Evolutionary conservation across 352 stramenopile genomes (phyloP), one percentile per base, ranked within the genome.

Genomic region (Thalassiosira livingstoniorum): DNA sequence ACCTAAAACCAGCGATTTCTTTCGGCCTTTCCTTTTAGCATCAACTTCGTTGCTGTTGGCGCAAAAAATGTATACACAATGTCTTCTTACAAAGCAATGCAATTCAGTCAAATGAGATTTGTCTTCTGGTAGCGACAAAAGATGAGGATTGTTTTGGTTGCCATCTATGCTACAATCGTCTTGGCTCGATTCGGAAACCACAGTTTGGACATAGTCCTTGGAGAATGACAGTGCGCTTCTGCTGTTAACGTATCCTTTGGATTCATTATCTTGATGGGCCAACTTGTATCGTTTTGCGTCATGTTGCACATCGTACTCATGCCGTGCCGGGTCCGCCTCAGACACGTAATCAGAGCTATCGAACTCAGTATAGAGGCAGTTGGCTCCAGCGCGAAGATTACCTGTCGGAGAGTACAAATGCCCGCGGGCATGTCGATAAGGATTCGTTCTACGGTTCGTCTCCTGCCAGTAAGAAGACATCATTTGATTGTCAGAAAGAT

Each of bases 61-160:
- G 32, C 54, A 75, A 53, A 83, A 83, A 27, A 83, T 68, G 68
- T 78, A 83, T 15, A 83, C 51, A 47, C 69, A 78, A 43, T 78
- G 32, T n/a, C 51, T 61, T 54, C 76, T 62, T 27, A 83, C 51
- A 27, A 78, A 83, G 42, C 76, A 83, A 60, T 83, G 76, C 34
- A 83, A 64, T 47, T 68, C 76, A 53, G 76, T 83, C 4, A 83
- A 57, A 53, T 83, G 67, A 4, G 54, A 47, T 18, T 62, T 68
- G 42, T 83, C 76, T 63, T 83, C 76, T 21, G 76, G 76, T 42
- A 70, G n/a, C 1, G 60, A 64, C 43, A 83, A 61, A 27, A 67
- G 32, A 47, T 55, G 60, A 60, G 66, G 34, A 43, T 66, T 66
- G 25, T n/a, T 67, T 45, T 23, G 58, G n/a, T 58, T 7, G 1